These are phyloP conservation scores for Wickerhamomyces subpelliculosus DNA, from an alignment of 805 yeast genomes.

Conservation along the genomic window DNA sequence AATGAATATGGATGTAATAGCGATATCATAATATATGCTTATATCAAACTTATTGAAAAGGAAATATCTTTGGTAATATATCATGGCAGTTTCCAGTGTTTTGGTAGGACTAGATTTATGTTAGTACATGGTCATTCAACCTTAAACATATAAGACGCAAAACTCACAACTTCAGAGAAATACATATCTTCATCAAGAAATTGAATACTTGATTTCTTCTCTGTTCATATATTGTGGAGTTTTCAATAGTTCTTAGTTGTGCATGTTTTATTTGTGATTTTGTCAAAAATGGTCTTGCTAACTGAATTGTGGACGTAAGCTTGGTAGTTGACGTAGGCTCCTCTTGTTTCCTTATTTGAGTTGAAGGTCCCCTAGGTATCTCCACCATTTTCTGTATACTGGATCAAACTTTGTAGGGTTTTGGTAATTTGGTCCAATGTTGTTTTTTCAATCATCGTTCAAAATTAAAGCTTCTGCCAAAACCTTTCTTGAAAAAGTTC, in stretches of 20 bases:
- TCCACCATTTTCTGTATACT: neutral
- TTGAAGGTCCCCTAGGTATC: neutral
- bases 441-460: too few relatives aligned
- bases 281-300: conserved; percentile 58
- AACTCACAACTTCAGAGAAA: conserved; percentile 39
- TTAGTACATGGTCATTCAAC: neutral
- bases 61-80: conserved; percentile 64
- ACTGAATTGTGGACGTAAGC: conserved; percentile 27
- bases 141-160: neutral
- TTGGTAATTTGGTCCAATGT: too few relatives aligned
- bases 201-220: conserved; percentile 47
- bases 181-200: conserved; percentile 46
- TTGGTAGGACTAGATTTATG: conserved; percentile 40
- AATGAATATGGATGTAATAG: conserved; percentile 58
- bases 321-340: neutral
- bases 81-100: conserved; percentile 64
- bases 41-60: conserved; percentile 57
- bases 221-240: conserved; percentile 41
- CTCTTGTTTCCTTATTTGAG: neutral
- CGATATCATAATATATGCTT: conserved; percentile 52
- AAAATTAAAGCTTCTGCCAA: too few relatives aligned
- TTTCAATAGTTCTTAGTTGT: conserved; percentile 46
- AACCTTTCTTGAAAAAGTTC: too few relatives aligned
- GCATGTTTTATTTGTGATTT: conserved; percentile 43
- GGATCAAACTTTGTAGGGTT: too few relatives aligned